Percentiles rank a stretch among this genome's conserved stretches.
Evolutionary conservation across 2,329 filamentous ascomycete species (phyloP).

Genomic region (Fusarium staphyleae): DNA sequence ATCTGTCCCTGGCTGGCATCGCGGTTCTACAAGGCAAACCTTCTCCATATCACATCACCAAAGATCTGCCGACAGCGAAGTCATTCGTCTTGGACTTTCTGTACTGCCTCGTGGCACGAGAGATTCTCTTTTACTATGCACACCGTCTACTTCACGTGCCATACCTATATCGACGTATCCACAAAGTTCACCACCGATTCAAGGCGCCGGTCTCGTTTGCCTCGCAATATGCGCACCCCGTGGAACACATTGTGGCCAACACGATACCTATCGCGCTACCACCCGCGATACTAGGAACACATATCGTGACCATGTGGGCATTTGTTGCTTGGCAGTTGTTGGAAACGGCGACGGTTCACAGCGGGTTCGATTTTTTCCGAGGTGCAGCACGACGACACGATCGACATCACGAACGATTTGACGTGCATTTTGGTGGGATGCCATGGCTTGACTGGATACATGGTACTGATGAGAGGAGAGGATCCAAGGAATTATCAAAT

Average conservation of each 20-base stretch:
- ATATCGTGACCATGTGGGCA: slow-evolving; percentile 60
- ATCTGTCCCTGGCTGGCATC: slow-evolving; percentile 32
- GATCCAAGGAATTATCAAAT: neutral
- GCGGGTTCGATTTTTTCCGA: slow-evolving; percentile 62
- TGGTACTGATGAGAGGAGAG: slow-evolving; percentile 50
- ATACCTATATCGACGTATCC: slow-evolving; percentile 56
- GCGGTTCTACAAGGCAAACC: slow-evolving; percentile 23
- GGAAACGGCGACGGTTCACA: slow-evolving; percentile 63
- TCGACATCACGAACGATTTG: slow-evolving; percentile 64
- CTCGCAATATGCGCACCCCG: slow-evolving; percentile 63
- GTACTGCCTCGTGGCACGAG: slow-evolving; percentile 53
- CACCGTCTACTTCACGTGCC: slow-evolving; percentile 62
- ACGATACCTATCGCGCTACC: slow-evolving; percentile 59
- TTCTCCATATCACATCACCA: slow-evolving; percentile 49
- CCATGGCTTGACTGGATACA: slow-evolving; percentile 63
- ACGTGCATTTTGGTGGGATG: slow-evolving; percentile 60
- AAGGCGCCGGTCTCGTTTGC: slow-evolving; percentile 62
- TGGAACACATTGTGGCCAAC: slow-evolving; percentile 64
- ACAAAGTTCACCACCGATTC: slow-evolving; percentile 65
- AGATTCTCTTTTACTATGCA: slow-evolving; percentile 62
- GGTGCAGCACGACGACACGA: slow-evolving; percentile 60
- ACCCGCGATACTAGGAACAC: slow-evolving; percentile 53
- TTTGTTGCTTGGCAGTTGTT: slow-evolving; percentile 58
- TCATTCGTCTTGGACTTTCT: slow-evolving; percentile 52
- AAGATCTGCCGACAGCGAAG: slow-evolving; percentile 45